Base-by-base conservation (phyloP, 768 basidiomycete species). In the Russula emetica region DNA sequence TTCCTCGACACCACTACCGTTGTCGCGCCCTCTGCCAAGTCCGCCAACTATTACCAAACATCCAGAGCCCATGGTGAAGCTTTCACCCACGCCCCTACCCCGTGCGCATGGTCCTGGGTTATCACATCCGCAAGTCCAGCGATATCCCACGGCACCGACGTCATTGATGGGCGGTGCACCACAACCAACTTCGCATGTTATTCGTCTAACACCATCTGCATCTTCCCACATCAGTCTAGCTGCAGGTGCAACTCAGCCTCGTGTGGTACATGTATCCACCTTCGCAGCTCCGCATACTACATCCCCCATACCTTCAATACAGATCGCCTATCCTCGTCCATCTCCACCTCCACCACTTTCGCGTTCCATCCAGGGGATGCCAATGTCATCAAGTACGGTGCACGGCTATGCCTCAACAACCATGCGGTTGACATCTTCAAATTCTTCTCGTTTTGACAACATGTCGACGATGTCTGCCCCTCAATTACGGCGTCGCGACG, bases 1-100 rank as follows among this genome's bases (percentile, higher is more conserved):
- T 34, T 24, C 58, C 22, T 66, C 66, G 5, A 59, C 63, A 5
- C 63, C 66, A 5, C 20, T 64, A 6, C 66, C 62, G 10, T 42
- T 64, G 28, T 54, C 66, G 5, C 67, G 67, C 38, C 67, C 67
- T 26, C 61, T 66, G 6, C 66, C 66, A 1, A 64, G 54, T 45
- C 63, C 66, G 3, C 66, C 66, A 11, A 30, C 50, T 45, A n/a
- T 66, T 18, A 66, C 64, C 20, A 45, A 22, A 24, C 45, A 58
- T 14, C 11, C 64, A 47, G 62, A 64, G 11, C 62, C 56, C n/a
- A 49, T 63, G 24, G 14, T 52, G 6, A 64, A 40, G 18, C 22
- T 50, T 24, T 56, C 55, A 42, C 44, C 53, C 32, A 49, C 18
- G 30, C 56, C 65, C n/a, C 55, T 51, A 24, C 50, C 62, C 32